A percentile compares a stretch with the other conserved stretches of the same genome.
phyloP scores from a whole-genome alignment of 2,329 filamentous ascomycete genomes.

The Fusarium nurragi region DNA sequence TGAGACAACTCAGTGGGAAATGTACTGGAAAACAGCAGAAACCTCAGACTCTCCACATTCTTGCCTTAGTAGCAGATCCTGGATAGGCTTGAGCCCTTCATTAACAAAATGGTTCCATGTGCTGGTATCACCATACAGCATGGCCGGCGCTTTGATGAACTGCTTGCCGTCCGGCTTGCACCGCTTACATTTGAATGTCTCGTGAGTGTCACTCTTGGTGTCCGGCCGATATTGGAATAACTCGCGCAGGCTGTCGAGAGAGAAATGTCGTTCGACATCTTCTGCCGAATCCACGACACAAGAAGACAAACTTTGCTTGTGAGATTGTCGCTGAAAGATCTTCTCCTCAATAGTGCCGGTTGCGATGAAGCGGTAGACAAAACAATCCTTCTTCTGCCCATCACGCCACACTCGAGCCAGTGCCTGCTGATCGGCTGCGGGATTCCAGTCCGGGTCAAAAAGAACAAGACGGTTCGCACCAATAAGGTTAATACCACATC shows the following conservation, averaged over 20 bases:
- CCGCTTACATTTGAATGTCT: constrained; percentile 98
- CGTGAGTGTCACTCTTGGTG: constrained; percentile 93
- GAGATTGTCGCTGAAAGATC: constrained; percentile 97
- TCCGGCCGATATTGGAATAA: constrained; percentile 90
- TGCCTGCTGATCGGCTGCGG: constrained; percentile 95
- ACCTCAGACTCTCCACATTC: constrained; percentile 82
- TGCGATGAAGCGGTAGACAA: constrained; percentile 99
- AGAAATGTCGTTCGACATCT: constrained; percentile 97
- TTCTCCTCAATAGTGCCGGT: constrained; percentile 99
- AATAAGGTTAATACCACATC: constrained; percentile 94
- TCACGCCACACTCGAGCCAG: constrained; percentile 98
- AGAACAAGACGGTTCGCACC: constrained; percentile 94
- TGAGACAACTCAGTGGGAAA: constrained; percentile 74
- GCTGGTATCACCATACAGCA: constrained; percentile 97
- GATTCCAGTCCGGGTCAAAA: constrained; percentile 98
- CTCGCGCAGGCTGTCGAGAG: constrained; percentile 87
- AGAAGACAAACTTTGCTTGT: constrained; percentile 96
- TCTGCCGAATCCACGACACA: constrained; percentile 97
- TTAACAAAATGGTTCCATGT: constrained; percentile 99
- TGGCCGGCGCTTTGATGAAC: constrained; percentile 87
- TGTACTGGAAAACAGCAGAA: constrained; percentile 97
- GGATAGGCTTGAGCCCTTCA: constrained; percentile 79
- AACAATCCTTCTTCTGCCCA: constrained; percentile 98
- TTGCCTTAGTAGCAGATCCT: constrained; percentile 89
- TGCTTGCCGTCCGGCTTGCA: constrained; percentile 90